A percentile compares a stretch with the other conserved stretches of the same genome.
phyloP scores from a whole-genome alignment of 306 rosid genomes.

The Ochetophila trinervis region DNA sequence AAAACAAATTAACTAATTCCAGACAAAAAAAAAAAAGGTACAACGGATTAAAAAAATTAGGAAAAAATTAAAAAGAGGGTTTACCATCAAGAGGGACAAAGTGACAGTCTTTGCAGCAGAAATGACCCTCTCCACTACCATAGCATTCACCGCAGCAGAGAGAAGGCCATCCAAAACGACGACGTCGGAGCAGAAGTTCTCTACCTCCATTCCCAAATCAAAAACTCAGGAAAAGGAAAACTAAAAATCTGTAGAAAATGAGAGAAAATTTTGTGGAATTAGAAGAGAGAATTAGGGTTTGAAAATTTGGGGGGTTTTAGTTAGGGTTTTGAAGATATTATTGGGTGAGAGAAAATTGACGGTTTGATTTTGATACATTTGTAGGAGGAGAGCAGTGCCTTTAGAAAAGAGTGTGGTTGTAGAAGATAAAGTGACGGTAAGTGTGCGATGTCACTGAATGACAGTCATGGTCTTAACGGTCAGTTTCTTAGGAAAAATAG shows the following conservation, averaged over 20 bases:
- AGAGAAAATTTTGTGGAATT: not conserved
- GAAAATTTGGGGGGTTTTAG: conserved; percentile 17
- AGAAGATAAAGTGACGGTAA: not conserved
- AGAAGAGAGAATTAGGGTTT: conserved; percentile 21
- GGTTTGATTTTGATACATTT: not conserved
- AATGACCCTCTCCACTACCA: conserved; percentile 41
- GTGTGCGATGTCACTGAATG: too few species aligned
- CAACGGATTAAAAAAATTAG: not conserved
- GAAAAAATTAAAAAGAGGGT: not conserved
- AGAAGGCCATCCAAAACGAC: conserved; percentile 19
- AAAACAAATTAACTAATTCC: not conserved
- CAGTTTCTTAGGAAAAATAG: too few species aligned
- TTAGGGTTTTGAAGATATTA: conserved; percentile 32
- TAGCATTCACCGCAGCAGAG: conserved; percentile 38
- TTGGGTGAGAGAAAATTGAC: not conserved
- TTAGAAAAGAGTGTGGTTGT: not conserved
- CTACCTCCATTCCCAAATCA: conserved; percentile 22
- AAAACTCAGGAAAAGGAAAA: not conserved
- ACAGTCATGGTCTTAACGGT: too few species aligned
- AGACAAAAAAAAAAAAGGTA: not conserved
- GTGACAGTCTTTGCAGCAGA: conserved; percentile 45
- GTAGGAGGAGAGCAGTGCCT: conserved; percentile 7
- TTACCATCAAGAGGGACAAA: conserved; percentile 35
- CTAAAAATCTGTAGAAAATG: not conserved
- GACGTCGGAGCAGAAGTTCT: conserved; percentile 20